phyloP scores from a whole-genome alignment of 345 rosid species.

The Hypericum perforatum region DNA sequence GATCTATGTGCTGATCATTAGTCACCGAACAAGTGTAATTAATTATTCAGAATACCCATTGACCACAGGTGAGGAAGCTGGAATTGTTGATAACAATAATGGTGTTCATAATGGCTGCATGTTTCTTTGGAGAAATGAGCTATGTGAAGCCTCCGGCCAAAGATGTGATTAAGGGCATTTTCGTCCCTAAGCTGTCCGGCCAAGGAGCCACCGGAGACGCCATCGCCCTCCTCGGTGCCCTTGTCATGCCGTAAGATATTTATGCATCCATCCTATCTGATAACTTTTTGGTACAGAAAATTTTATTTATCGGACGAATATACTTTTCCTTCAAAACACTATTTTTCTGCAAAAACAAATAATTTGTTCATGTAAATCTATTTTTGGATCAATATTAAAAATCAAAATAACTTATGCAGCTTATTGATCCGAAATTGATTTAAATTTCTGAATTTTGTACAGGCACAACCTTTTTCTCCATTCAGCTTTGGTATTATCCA shows the following conservation, averaged over 20 bases:
- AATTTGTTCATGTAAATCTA: too few relatives aligned
- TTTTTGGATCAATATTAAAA: too few relatives aligned
- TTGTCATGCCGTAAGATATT: slow-evolving; percentile 37
- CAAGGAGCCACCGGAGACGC: slow-evolving; percentile 32
- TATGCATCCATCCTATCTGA: not conserved
- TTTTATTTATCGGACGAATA: too few relatives aligned
- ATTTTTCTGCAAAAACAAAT: not conserved
- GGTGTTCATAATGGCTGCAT: slow-evolving; percentile 41
- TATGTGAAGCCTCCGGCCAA: slow-evolving; percentile 37
- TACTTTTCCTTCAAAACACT: not conserved
- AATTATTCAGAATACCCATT: too few relatives aligned
- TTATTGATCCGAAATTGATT: too few relatives aligned
- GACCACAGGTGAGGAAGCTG: slow-evolving; percentile 36
- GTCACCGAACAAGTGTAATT: too few relatives aligned
- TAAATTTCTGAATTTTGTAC: too few relatives aligned
- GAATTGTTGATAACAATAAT: slow-evolving; percentile 29
- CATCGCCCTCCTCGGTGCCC: slow-evolving; percentile 43
- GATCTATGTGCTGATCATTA: too few relatives aligned
- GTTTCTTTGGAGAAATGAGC: slow-evolving; percentile 38
- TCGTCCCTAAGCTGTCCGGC: slow-evolving; percentile 32
- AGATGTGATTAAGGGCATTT: slow-evolving; percentile 40
- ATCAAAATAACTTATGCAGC: too few relatives aligned
- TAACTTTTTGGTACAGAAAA: too few relatives aligned
- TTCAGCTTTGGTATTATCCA: slow-evolving; percentile 33
- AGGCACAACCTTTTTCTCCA: slow-evolving; percentile 30